phyloP scores from a whole-genome alignment of 176 grass and related monocot species.

The bread wheat (Triticum aestivum) region IWGSC_CS_RefSeq_v2.1 NC_057814.1:555015229-555015728 shows the following conservation, averaged over 20 bases:
- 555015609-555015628: background rate
- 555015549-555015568: background rate
- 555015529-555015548: background rate
- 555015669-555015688: background rate
- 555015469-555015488: background rate
- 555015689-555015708: background rate
- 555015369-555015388: background rate
- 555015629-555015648: slow-evolving; percentile 1
- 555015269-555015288: background rate
- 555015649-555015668: background rate
- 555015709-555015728: background rate
- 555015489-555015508: background rate
- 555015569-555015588: slow-evolving; percentile 4
- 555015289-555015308: background rate
- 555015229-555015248: background rate
- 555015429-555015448: background rate
- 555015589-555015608: background rate
- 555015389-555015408: background rate
- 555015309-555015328: background rate
- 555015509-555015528: background rate
- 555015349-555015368: background rate
- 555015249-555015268: background rate
- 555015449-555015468: background rate
- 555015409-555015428: background rate
- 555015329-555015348: background rate